A percentile compares a stretch with the other conserved stretches of the same genome.
Evolutionary conservation across 495 filamentous ascomycete species (phyloP).

Genomic region (Aspergillus nidulans): DNA sequence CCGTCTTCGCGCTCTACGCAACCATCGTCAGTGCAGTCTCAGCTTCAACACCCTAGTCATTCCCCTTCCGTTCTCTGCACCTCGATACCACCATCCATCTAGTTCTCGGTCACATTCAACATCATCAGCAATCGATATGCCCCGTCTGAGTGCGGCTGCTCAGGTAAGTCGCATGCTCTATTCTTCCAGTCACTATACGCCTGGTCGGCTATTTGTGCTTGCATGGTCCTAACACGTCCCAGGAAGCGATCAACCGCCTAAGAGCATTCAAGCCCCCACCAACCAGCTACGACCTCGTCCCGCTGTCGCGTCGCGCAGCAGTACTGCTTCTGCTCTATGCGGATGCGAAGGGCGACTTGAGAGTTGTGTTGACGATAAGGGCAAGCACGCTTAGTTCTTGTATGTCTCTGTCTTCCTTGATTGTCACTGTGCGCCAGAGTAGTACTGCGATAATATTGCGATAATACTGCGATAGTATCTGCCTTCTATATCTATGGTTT

Average conservation of each 20-base stretch:
- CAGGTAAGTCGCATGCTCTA: constrained; percentile 21
- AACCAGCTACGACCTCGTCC: constrained; percentile 58
- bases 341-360: constrained; percentile 68
- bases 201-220: too few species aligned
- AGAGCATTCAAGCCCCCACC: constrained; percentile 62
- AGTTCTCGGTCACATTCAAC: constrained; percentile 6
- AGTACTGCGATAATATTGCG: too few species aligned
- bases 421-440: background rate
- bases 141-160: constrained; percentile 32
- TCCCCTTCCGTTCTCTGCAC: background rate
- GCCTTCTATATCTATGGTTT: too few species aligned
- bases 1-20: background rate
- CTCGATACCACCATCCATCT: background rate
- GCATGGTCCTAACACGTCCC: background rate
- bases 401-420: constrained; percentile 19
- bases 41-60: background rate
- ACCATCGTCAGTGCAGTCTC: background rate
- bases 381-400: constrained; percentile 66
- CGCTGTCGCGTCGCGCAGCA: constrained; percentile 69
- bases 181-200: too few species aligned
- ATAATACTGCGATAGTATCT: too few species aligned
- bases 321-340: constrained; percentile 83
- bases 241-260: constrained; percentile 76
- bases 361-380: constrained; percentile 83
- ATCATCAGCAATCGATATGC: constrained; percentile 18